Conservation (phyloP, 345 rosid genomes). For the Odontarrhena argentea region DNA sequence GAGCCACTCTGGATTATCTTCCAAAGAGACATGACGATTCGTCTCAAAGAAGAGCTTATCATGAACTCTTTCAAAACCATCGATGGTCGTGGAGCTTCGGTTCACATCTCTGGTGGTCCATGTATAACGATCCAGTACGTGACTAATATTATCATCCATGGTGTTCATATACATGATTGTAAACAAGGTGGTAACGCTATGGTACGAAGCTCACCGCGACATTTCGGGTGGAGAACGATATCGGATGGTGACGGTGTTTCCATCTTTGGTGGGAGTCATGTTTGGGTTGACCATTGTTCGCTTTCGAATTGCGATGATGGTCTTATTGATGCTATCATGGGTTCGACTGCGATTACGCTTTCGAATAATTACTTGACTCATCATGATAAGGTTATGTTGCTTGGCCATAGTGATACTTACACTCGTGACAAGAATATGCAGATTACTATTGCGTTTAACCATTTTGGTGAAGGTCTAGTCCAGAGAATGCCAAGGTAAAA, state of each 20-base stretch:
- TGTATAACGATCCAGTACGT: constrained; percentile 80
- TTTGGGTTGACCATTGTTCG: constrained; percentile 83
- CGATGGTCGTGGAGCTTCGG: constrained; percentile 78
- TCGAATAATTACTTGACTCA: constrained; percentile 80
- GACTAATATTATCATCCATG: constrained; percentile 72
- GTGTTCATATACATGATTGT: constrained; percentile 73
- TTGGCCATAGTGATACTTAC: constrained; percentile 76
- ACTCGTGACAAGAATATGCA: constrained; percentile 78
- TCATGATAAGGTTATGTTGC: constrained; percentile 77
- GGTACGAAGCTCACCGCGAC: constrained; percentile 71
- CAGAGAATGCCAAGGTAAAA: constrained; percentile 78
- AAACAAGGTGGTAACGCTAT: constrained; percentile 77
- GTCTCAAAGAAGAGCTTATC: constrained; percentile 68
- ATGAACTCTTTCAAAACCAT: constrained; percentile 85
- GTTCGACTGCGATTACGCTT: constrained; percentile 71
- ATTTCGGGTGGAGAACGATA: constrained; percentile 72
- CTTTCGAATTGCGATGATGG: constrained; percentile 69
- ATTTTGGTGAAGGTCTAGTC: constrained; percentile 85
- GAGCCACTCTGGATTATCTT: constrained; percentile 85
- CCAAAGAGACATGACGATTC: constrained; percentile 70
- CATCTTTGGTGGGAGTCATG: constrained; percentile 70
- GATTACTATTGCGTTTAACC: constrained; percentile 78
- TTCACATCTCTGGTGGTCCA: constrained; percentile 80
- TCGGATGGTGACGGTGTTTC: constrained; percentile 91
- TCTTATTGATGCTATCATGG: constrained; percentile 66